Conservation (phyloP, 192 early-diverging fungal species). For the Diversispora epigaea region DNA sequence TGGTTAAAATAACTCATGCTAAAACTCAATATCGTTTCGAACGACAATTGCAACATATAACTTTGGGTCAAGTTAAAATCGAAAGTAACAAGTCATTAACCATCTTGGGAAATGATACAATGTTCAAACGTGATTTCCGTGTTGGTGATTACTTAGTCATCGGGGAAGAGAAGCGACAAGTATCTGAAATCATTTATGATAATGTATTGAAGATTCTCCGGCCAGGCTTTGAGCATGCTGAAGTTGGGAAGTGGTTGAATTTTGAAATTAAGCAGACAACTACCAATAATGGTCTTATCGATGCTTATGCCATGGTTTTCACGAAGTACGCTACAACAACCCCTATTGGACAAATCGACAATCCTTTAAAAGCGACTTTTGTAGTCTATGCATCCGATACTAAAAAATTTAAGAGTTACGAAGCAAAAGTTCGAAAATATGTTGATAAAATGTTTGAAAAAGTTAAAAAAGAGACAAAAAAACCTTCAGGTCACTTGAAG, state of each 20-base stretch:
- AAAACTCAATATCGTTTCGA: conserved; percentile 23
- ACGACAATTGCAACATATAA: not conserved
- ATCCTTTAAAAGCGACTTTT: not conserved
- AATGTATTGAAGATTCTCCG: conserved; percentile 3
- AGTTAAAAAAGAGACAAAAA: conserved; percentile 2
- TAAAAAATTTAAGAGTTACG: not conserved
- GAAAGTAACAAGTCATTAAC: not conserved
- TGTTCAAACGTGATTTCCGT: not conserved
- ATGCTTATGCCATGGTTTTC: conserved; percentile 24
- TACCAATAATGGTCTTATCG: not conserved
- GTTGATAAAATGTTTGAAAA: not conserved
- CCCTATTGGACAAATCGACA: not conserved
- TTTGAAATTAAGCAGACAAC: conserved; percentile 3
- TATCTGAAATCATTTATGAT: conserved; percentile 17
- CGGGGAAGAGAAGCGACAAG: not conserved
- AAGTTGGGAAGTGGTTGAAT: not conserved
- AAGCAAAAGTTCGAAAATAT: not conserved
- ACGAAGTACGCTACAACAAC: conserved; percentile 1
- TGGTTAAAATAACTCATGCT: conserved; percentile 7
- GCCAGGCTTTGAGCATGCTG: not conserved
- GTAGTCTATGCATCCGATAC: not conserved
- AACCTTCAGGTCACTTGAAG: not conserved
- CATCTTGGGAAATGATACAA: conserved; percentile 15
- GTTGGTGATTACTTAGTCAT: conserved; percentile 26
- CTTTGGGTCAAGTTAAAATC: not conserved